Base-by-base conservation (phyloP, 106 monocot species). In the Apostasia shenzhenica region DNA sequence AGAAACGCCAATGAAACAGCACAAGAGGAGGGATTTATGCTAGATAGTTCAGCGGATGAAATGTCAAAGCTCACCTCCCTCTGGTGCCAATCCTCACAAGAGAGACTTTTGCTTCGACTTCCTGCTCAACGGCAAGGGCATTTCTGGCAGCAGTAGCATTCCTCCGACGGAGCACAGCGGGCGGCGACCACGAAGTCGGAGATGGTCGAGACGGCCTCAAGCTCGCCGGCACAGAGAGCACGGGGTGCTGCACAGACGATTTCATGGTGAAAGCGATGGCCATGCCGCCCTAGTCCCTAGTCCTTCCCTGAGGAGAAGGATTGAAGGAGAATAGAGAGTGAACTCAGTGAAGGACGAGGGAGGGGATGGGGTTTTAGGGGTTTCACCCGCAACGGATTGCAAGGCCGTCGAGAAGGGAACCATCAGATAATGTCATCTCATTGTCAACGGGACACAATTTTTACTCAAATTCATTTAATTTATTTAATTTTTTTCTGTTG, bases 61-160 rank as follows among this genome's bases (percentile, higher is more conserved):
- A 75, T 43, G 5, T 63, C 3, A 69, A 45, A 45, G 50, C 56
- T 56, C 68, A 99, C 97, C 97, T 99, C 61, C 97, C 97, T 59
- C 97, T 78, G 13, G 92, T 99, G 61, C 97, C 97, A 48, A 99
- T 92, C 72, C 77, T 87, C 45, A 99, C 58, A 44, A 92, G 79
- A 40, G 97, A 72, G 58, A 99, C 85, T 73, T 83, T 92, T 8
- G 82, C 75, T 71, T 78, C 68, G 38, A 55, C 67, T 73, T 85
- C 97, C 89, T 89, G 75, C 85, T 99, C 85, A 6, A 86, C 70
- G 9, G 84, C 75, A 12, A 90, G 62, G 40, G 89, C 66, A 2
- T 92, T 89, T 48, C 71, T 81, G 41, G 72, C 69, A 44, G 61
- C 76, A 55, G 62, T 6, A 44, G 76, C 11, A 26, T 61, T 67